A percentile compares a stretch with the other conserved stretches of the same genome.
These are phyloP conservation scores for Cladorrhinum sp. DNA, from an alignment of 2,329 filamentous ascomycete genomes.

Conservation along the genomic window DNA sequence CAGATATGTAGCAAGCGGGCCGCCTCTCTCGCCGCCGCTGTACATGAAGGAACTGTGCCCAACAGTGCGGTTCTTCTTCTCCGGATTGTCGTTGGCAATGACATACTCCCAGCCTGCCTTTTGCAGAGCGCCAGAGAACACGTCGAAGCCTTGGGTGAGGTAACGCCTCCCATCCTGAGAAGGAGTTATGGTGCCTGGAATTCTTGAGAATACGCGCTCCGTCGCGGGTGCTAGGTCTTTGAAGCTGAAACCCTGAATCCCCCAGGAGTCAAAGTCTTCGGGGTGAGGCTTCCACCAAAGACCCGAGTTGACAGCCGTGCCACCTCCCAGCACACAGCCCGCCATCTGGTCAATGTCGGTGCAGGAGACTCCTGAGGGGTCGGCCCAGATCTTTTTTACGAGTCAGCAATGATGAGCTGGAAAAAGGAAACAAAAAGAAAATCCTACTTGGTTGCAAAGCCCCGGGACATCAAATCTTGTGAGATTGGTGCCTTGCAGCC, in stretches of 20 bases:
- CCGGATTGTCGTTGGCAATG: constrained; percentile 56
- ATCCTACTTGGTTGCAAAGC: constrained; percentile 59
- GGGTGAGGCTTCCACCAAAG: constrained; percentile 53
- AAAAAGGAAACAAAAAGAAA: background rate
- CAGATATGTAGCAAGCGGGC: constrained; percentile 69
- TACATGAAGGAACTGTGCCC: constrained; percentile 66
- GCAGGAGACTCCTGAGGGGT: constrained; percentile 62
- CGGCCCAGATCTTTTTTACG: constrained; percentile 51
- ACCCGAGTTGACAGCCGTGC: constrained; percentile 63
- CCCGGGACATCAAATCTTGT: constrained; percentile 71
- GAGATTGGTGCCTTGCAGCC: constrained; percentile 59
- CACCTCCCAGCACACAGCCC: constrained; percentile 67
- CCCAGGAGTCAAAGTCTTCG: constrained; percentile 56
- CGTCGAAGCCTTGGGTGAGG: constrained; percentile 61
- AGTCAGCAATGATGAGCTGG: background rate
- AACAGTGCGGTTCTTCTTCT: constrained; percentile 63
- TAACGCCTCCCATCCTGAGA: constrained; percentile 65
- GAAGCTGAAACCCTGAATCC: constrained; percentile 23
- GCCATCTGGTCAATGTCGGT: constrained; percentile 70
- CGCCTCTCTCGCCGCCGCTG: constrained; percentile 61
- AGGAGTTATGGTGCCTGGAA: constrained; percentile 64
- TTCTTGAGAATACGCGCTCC: constrained; percentile 62
- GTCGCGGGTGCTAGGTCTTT: constrained; percentile 58
- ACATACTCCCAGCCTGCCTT: constrained; percentile 62
- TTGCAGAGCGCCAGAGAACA: constrained; percentile 57